A percentile compares a stretch with the other conserved stretches of the same genome.
Conservation (phyloP, 305 asterid species). For the Caryopteris hybrid region DNA sequence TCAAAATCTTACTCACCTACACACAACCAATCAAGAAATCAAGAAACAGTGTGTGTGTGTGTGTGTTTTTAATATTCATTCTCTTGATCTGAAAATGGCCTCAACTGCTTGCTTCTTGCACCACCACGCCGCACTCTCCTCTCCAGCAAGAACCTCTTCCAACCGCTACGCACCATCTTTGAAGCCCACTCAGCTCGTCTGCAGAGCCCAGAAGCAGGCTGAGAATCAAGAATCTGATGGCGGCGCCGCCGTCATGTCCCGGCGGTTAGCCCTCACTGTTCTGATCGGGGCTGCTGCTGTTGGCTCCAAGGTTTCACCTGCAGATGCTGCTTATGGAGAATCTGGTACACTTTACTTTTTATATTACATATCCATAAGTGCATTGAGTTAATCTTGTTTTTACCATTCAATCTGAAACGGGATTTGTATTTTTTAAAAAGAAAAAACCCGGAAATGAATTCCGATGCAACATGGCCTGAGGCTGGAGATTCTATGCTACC, state of each 20-base stretch:
- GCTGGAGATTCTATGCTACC: too few species aligned
- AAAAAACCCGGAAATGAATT: too few species aligned
- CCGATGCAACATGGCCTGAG: too few species aligned
- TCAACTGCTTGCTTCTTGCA: conserved; percentile 80
- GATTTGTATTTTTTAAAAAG: too few species aligned
- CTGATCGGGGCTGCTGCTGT: conserved; percentile 80
- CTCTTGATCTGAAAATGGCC: conserved; percentile 36
- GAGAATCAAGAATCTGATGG: conserved; percentile 28
- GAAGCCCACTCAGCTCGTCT: conserved; percentile 18
- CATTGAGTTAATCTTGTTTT: too few species aligned
- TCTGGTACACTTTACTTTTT: conserved; percentile 41
- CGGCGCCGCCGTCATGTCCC: conserved; percentile 29
- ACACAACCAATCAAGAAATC: neutral
- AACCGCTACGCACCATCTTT: conserved; percentile 27
- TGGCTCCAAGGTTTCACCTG: conserved; percentile 83
- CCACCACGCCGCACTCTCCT: conserved; percentile 52
- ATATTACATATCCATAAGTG: too few species aligned
- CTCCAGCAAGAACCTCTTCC: conserved; percentile 37
- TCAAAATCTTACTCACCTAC: conserved; percentile 7
- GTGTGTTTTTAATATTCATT: neutral
- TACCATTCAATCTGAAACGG: too few species aligned
- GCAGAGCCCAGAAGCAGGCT: conserved; percentile 26
- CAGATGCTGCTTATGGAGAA: conserved; percentile 98
- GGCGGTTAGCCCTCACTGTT: conserved; percentile 64
- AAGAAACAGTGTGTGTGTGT: neutral